Base-by-base conservation (phyloP, 768 basidiomycete species). In the Tulasnella sp. region DNA sequence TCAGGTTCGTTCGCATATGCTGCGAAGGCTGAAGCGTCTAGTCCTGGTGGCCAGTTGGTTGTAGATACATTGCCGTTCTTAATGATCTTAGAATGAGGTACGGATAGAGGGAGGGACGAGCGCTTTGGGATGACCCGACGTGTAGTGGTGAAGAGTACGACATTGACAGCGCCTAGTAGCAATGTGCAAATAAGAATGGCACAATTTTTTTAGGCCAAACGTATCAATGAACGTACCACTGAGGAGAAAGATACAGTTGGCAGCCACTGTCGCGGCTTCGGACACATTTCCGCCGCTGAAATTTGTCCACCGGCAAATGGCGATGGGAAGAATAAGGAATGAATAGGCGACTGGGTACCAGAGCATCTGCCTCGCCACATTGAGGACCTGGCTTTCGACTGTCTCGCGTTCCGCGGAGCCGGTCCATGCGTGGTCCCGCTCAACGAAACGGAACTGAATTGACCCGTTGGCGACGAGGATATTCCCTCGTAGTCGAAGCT, bases 401-500 rank as follows among this genome's bases (percentile, higher is more conserved):
- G 12, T 22, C 10, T 59, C 54, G 17, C 54, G 54, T 11, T 24
- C 27, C 17, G 3, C 21, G 15, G 17, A 38, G 3, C 17, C 30
- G 34, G 12, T 45, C 59, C 29, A 44, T 19, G 55, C 21, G 34
- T 53, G 19, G 4, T 30, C 17, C 24, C 24, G 15, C 21, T 19
- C n/a, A 25, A 19, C 31, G 5, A 19, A 60, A 15, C 22, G 41
- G 42, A 60, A 60, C 27, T 31, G 46, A 2, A 50, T 30, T 22
- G 38, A 30, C 9, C 31, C 30, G 8, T 51, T 51, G 4, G 38
- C 27, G 38, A 53, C 12, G 25, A 60, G 22, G 2, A 60, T 60
- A 43, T 60, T 60, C n/a, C 59, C 59, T 10, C 59, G 59, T 2
- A 60, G 41, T 19, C 59, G 59, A 24, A 60, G 52, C 54, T 56